Evolutionary conservation across 2,329 filamentous ascomycete species (phyloP).

Genomic region (Coniochaeta sp.): DNA sequence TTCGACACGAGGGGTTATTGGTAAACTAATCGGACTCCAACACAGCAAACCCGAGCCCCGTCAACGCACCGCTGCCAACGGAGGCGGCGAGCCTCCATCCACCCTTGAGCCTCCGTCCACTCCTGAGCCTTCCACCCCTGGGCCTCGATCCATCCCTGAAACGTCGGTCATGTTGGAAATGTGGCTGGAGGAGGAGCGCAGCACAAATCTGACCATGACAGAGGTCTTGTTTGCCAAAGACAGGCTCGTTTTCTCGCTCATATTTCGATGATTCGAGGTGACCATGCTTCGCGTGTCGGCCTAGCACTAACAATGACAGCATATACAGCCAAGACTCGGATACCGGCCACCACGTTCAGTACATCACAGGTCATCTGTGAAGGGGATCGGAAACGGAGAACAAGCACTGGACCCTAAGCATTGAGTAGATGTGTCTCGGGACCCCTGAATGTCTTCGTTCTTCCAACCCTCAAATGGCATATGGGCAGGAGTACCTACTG

Average conservation of each 20-base stretch:
- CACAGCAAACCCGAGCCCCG: neutral
- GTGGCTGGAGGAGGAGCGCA: neutral
- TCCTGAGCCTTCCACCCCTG: too few species aligned
- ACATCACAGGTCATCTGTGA: neutral
- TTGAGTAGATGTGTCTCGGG: neutral
- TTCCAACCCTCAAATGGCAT: too few species aligned
- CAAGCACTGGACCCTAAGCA: neutral
- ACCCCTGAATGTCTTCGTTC: neutral
- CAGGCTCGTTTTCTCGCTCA: neutral
- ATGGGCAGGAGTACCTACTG: too few species aligned
- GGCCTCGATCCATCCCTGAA: too few species aligned
- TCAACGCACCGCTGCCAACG: constrained; percentile 1
- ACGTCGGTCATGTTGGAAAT: neutral
- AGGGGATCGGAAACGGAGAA: neutral
- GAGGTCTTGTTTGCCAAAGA: neutral
- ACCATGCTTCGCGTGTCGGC: neutral
- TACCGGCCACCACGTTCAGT: neutral
- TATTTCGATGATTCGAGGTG: neutral
- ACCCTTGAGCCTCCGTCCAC: too few species aligned
- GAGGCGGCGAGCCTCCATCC: neutral
- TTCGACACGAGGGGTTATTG: too few species aligned
- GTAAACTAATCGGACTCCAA: neutral
- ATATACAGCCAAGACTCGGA: neutral
- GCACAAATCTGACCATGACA: neutral
- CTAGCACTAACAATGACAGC: neutral